A percentile compares a stretch with the other conserved stretches of the same genome.
These are phyloP conservation scores for Paramecium octaurelia DNA, from an alignment of 73 alveolate genomes.

Conservation along the genomic window DNA sequence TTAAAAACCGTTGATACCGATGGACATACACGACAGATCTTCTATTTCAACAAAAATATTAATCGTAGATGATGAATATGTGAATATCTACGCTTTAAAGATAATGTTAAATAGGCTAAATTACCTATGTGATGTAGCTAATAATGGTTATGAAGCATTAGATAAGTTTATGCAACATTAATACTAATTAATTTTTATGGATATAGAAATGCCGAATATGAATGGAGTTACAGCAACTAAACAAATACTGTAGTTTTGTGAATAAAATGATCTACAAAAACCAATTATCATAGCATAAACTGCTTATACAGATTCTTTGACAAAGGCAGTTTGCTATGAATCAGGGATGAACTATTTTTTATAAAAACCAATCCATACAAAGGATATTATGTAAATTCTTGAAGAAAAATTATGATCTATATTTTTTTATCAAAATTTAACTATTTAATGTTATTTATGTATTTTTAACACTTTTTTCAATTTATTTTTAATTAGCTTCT, in stretches of 20 bases:
- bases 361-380: constrained; percentile 22
- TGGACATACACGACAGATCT: not conserved
- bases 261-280: not conserved
- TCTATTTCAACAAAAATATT: not conserved
- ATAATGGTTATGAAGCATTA: constrained; percentile 35
- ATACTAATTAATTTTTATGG: constrained; percentile 6
- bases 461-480: not conserved
- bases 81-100: constrained; percentile 14
- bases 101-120: constrained; percentile 20
- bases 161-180: not conserved
- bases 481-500: not conserved
- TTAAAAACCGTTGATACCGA: not conserved
- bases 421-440: not conserved
- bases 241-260: not conserved
- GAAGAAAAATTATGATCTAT: not conserved
- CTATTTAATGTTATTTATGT: not conserved
- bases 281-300: constrained; percentile 41
- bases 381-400: not conserved
- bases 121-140: not conserved
- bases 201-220: constrained; percentile 42
- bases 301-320: constrained; percentile 28
- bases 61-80: constrained; percentile 42
- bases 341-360: constrained; percentile 35
- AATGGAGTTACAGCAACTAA: constrained; percentile 29
- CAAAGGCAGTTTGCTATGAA: not conserved